Evolutionary conservation across 768 basidiomycete species (phyloP), one percentile per base, ranked within the genome.

Genomic region (Lactifluus volemus): DNA sequence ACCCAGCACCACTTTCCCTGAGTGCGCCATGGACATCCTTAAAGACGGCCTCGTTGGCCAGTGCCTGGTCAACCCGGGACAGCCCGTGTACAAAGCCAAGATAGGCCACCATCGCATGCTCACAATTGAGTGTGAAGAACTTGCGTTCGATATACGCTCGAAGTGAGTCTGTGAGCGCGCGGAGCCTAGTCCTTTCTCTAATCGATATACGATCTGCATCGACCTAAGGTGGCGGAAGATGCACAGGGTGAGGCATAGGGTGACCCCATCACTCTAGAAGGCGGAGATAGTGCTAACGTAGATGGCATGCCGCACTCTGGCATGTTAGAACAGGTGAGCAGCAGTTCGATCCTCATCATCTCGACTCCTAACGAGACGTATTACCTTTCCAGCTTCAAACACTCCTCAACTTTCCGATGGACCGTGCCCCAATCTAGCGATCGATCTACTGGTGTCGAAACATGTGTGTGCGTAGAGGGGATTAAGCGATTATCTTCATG

Each of bases 41-140:
- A 12, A 63, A 55, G 59, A 76, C 67, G 21, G 72, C 70, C 12
- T 55, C 32, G 67, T 76, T 72, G 0, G 50, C 66, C 41, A 76
- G 69, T 39, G 72, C 70, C 25, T 65, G 66, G 62, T 72, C 70
- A 63, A 76, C 72, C 21, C 73, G 73, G 41, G 34, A 38, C 30
- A 70, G 62, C 25, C 68, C 68, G 42, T 71, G 64, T 45, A 75
- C 64, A 63, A 70, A 68, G 17, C 75, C 75, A 45, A 77, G 73
- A 65, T 76, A 77, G 6, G 75, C 75, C 30, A 68, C 65, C 53
- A 72, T 72, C 5, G 74, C 75, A 65, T 77, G 75, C 4, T 75
- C 76, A 52, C 72, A 72, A 64, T 77, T 77, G 51, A 77, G 73
- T 36, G 75, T 76, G 70, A 73, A 77, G 49, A 77, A 73, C 64